Evolutionary conservation across 345 rosid species (phyloP), one percentile per base, ranked within the genome.

Genomic region (Corchorus capsularis): DNA sequence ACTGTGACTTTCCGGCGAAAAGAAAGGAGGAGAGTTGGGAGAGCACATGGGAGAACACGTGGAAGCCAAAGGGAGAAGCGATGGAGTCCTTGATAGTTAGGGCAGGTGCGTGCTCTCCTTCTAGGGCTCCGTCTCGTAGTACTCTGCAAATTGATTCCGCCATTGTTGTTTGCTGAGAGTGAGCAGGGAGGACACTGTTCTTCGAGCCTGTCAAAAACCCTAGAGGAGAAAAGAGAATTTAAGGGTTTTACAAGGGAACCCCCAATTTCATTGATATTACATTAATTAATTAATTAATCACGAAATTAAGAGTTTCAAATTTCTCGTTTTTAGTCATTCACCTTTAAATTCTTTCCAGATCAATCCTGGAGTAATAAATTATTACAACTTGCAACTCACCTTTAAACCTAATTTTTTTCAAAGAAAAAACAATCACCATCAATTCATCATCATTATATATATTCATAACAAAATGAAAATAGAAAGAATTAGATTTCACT

Each of bases 31-130:
- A 85, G 49, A 91, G 84, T 67, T 89, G 91, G 16, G 88, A 77
- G 70, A 93, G 89, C 63, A 93, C 85, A 80, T 89, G 85, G 76
- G 72, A 6, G 73, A 93, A 89, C 41, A 90, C 91, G 19, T 96
- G 87, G 75, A 73, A 45, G 78, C 91, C 99, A 57, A 90, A 87
- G 11, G 98, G 94, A 2, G 96, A 86, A 74, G 81, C 79, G 45
- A 84, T 69, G 65, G 87, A 81, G 83, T 93, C 98, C 68, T 87
- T 89, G 4, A 93, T 87, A 3, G 93, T 82, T 69, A 96, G 93
- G 75, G 97, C 89, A 63, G 95, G 92, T 2, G 97, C 89, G 35
- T 82, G 90, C 43, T 91, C 98, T 17, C 97, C 98, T 79, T 91
- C 97, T 71, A 91, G 77, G 17, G 88, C 87, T 19, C 98, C 98